Base-by-base conservation (phyloP, 2,329 filamentous ascomycete genomes). In the Alternaria metachromatica region DNA sequence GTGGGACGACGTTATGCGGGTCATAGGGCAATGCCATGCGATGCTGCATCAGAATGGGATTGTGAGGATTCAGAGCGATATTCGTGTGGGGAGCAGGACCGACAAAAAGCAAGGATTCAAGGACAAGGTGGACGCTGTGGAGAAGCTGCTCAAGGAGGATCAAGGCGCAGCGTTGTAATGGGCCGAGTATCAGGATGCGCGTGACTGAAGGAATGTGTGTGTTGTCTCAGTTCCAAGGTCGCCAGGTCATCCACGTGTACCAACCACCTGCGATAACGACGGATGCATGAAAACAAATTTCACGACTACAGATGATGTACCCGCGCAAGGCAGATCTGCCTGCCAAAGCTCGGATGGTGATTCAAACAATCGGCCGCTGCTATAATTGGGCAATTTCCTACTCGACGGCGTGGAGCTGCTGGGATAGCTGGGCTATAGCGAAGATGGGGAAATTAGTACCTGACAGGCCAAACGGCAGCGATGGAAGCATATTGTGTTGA, bases 1-100 rank as follows among this genome's bases (percentile, higher is more conserved):
- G 44, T 98, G 96, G 95, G 92, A 96, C 69, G 88, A 92, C 30
- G 94, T 97, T 62, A 94, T 97, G 86, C 85, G 84, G 60, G 73
- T 79, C 57, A 81, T 81, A 65, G 79, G 79, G 21, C 79, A 80
- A 62, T 80, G 77, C 64, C 79, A 81, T 62, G 68, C 76, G n/a
- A 73, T 81, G 72, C 69, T 81, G 28, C 79, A 81, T 63, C 61
- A 72, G 55, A 79, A 80, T 58, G 79, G 79, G 6, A 73, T 80
- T 20, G 78, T 81, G 49, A 85, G 96, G 58, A 92, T 98, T 44
- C 95, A 98, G 84, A 92, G 90, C 26, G 94, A 95, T 77, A 94
- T 98, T 82, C 86, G 95, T 12, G 89, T 94, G 46, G 95, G 95
- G 1, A 91, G 91, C 26, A 89, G 93, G 75, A 96, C 91, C 72